Percentiles rank a stretch among this genome's conserved stretches.
Evolutionary conservation across 805 yeast genomes (phyloP).

Genomic region (Lachancea quebecensis): DNA sequence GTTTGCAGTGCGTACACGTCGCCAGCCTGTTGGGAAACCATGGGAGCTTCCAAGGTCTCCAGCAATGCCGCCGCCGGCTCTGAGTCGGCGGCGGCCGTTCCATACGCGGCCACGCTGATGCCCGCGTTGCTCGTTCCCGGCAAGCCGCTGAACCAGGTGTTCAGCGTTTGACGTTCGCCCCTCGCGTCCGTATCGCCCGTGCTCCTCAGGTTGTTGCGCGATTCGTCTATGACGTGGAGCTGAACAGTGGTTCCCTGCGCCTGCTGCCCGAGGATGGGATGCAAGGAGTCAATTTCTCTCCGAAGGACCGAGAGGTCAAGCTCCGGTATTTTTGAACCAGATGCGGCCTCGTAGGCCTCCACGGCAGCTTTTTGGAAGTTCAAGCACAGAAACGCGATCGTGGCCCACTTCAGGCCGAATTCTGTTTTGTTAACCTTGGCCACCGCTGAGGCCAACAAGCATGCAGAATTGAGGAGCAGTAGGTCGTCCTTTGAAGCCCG

Average conservation of each 20-base stretch:
- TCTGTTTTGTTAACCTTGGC: not conserved
- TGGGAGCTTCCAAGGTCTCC: too few species aligned
- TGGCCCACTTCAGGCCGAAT: conserved; percentile 5
- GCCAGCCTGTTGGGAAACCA: too few species aligned
- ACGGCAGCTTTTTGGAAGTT: conserved; percentile 1
- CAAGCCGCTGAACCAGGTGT: not conserved
- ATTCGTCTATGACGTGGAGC: conserved; percentile 1
- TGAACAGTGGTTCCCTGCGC: not conserved
- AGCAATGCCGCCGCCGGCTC: too few species aligned
- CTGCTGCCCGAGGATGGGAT: not conserved
- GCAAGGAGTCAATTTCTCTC: not conserved
- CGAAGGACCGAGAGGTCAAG: not conserved
- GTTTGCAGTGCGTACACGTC: too few species aligned
- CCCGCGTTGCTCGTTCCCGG: too few species aligned
- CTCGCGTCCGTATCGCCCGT: not conserved
- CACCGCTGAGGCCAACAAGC: not conserved
- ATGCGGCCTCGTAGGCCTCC: not conserved
- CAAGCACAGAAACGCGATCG: not conserved
- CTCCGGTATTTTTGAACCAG: not conserved
- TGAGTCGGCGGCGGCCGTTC: too few species aligned
- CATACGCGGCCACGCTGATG: too few species aligned
- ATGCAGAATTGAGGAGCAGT: conserved; percentile 1
- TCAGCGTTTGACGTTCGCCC: not conserved
- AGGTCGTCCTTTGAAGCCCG: conserved; percentile 2
- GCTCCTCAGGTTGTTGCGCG: not conserved